Evolutionary conservation across 108 stramenopile species (phyloP).

Genomic region (Nitzschia putrida): DNA sequence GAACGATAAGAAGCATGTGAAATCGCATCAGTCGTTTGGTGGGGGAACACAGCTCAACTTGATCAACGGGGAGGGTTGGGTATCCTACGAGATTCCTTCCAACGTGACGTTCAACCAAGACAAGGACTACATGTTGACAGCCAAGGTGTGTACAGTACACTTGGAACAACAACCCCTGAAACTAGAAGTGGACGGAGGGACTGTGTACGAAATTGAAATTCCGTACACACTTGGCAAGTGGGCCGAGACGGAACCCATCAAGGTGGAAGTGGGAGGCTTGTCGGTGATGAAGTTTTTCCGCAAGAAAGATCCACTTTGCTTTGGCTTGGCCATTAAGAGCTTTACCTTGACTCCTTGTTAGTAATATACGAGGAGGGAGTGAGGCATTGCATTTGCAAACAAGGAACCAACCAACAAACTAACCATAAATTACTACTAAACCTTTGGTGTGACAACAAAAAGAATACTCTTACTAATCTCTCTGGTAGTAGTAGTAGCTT

Average conservation of each 20-base stretch:
- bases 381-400: no score
- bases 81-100: conserved; percentile 38
- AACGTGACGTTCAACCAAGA: conserved; percentile 22
- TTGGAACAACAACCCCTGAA: conserved; percentile 33
- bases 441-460: no score
- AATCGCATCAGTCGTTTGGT: conserved; percentile 27
- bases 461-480: no score
- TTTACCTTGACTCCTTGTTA: conserved; percentile 38
- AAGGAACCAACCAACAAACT: no score
- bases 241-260: conserved; percentile 46
- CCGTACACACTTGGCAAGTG: conserved; percentile 62
- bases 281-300: conserved; percentile 38
- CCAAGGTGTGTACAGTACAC: conserved; percentile 49
- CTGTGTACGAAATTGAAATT: conserved; percentile 21
- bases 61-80: conserved; percentile 33
- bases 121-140: conserved; percentile 35
- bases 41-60: conserved; percentile 48
- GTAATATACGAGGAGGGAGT: neutral
- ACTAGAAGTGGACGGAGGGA: conserved; percentile 30
- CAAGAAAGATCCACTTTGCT: conserved; percentile 34
- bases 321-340: conserved; percentile 49
- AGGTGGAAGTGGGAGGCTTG: conserved; percentile 25
- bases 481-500: no score
- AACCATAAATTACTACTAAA: no score
- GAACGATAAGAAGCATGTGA: conserved; percentile 31